Evolutionary conservation across 2,329 filamentous ascomycete species (phyloP).

Genomic region (Bertia moriformis): DNA sequence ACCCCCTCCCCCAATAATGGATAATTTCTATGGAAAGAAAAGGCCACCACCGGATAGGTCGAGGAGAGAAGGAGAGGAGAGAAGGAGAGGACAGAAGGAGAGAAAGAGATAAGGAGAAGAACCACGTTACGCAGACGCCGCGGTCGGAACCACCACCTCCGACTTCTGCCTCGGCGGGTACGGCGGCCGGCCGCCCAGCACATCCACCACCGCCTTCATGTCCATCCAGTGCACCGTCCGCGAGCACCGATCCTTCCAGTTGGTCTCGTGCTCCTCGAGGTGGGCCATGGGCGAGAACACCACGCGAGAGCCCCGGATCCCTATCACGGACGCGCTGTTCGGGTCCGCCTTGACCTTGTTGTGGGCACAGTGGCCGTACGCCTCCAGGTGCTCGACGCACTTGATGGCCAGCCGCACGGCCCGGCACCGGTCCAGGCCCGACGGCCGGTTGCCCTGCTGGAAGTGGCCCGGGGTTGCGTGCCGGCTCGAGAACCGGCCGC

Average conservation of each 20-base stretch:
- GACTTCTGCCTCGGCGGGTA: too few relatives aligned
- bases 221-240: constrained; percentile 73
- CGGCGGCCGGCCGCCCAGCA: constrained; percentile 53
- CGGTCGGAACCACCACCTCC: too few relatives aligned
- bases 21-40: too few relatives aligned
- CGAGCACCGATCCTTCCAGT: constrained; percentile 82
- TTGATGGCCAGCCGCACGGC: constrained; percentile 86
- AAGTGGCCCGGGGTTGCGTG: constrained; percentile 88
- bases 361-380: constrained; percentile 50
- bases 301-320: constrained; percentile 78
- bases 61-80: too few relatives aligned
- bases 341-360: constrained; percentile 57
- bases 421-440: constrained; percentile 87
- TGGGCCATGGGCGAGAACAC: constrained; percentile 72
- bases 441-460: constrained; percentile 84
- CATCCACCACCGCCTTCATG: constrained; percentile 70
- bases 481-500: constrained; percentile 80
- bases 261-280: constrained; percentile 72
- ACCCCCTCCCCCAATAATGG: too few relatives aligned
- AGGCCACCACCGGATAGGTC: too few relatives aligned
- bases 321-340: constrained; percentile 68
- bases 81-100: too few relatives aligned
- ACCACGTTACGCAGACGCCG: too few relatives aligned
- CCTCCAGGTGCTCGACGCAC: constrained; percentile 82
- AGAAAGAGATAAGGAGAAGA: too few relatives aligned